phyloP scores from a whole-genome alignment of 805 yeast genomes.

The Schwanniomyces pseudopolymorphus region DNA sequence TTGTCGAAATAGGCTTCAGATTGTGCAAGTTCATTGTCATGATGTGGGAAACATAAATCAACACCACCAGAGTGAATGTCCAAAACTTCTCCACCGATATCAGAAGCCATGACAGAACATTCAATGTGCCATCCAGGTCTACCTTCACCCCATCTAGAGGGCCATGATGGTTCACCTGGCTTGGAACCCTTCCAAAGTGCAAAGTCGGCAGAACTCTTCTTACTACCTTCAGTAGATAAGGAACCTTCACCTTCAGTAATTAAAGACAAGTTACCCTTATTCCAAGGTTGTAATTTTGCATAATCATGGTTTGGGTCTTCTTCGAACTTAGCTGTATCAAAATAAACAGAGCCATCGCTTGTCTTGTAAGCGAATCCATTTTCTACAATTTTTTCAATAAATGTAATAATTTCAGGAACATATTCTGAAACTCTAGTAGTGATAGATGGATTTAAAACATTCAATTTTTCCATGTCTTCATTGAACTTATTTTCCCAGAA shows the following conservation, averaged over 20 bases:
- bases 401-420: slow-evolving; percentile 85
- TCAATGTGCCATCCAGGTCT: slow-evolving; percentile 99
- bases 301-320: slow-evolving; percentile 69
- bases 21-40: slow-evolving; percentile 97
- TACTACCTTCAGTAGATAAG: slow-evolving; percentile 56
- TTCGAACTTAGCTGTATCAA: slow-evolving; percentile 85
- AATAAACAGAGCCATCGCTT: slow-evolving; percentile 91
- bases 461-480: slow-evolving; percentile 79
- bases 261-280: slow-evolving; percentile 80
- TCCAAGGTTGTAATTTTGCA: slow-evolving; percentile 98
- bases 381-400: slow-evolving; percentile 68
- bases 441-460: slow-evolving; percentile 79
- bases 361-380: slow-evolving; percentile 87
- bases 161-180: slow-evolving; percentile 97
- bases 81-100: slow-evolving; percentile 75
- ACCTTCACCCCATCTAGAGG: slow-evolving; percentile 94
- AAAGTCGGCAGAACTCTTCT: slow-evolving; percentile 79
- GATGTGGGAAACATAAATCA: slow-evolving; percentile 98
- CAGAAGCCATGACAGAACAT: slow-evolving; percentile 98
- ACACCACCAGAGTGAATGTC: slow-evolving; percentile 98
- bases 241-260: slow-evolving; percentile 96
- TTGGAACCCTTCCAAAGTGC: slow-evolving; percentile 97
- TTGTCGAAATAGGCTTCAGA: slow-evolving; percentile 89
- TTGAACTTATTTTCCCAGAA: slow-evolving; percentile 87
- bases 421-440: slow-evolving; percentile 96